phyloP scores from a whole-genome alignment of 2,329 filamentous ascomycete species.

The Aspergillus persii region DNA sequence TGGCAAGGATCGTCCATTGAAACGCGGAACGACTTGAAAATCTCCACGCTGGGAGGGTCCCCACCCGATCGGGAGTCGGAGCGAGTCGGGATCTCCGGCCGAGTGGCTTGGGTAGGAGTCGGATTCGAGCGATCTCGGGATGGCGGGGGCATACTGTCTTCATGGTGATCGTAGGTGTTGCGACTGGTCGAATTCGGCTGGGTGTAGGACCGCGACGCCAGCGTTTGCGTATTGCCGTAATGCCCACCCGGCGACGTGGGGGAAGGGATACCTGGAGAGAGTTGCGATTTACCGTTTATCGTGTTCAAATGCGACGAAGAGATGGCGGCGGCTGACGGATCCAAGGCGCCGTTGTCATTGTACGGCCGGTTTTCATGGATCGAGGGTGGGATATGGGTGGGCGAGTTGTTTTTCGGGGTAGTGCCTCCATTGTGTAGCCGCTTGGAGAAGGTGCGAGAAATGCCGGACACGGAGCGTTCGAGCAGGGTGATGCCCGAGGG shows the following conservation, averaged over 20 bases:
- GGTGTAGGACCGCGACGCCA: constrained; percentile 45
- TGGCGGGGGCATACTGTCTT: constrained; percentile 31
- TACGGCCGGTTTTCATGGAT: constrained; percentile 65
- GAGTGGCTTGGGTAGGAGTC: constrained; percentile 29
- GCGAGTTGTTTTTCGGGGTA: constrained; percentile 73
- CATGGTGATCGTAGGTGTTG: constrained; percentile 38
- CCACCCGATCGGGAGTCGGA: constrained; percentile 29
- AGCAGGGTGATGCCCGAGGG: constrained; percentile 29
- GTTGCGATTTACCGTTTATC: constrained; percentile 62
- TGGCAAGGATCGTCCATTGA: constrained; percentile 98
- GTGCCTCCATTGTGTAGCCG: constrained; percentile 67
- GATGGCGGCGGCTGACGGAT: constrained; percentile 68
- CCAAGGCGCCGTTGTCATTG: constrained; percentile 52
- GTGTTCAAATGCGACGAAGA: constrained; percentile 68
- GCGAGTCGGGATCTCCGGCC: constrained; percentile 33
- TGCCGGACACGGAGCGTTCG: constrained; percentile 50
- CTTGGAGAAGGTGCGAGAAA: constrained; percentile 74
- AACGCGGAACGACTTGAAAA: constrained; percentile 98
- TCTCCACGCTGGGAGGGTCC: constrained; percentile 66
- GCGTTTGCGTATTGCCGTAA: constrained; percentile 39
- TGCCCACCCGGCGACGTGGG: constrained; percentile 44
- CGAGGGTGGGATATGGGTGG: constrained; percentile 65
- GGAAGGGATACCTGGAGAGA: constrained; percentile 49
- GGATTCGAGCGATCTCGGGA: constrained; percentile 35
- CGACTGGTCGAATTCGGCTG: constrained; percentile 33